phyloP scores from a whole-genome alignment of 495 filamentous ascomycete genomes.

The Aspergillus saccharolyticus region DNA sequence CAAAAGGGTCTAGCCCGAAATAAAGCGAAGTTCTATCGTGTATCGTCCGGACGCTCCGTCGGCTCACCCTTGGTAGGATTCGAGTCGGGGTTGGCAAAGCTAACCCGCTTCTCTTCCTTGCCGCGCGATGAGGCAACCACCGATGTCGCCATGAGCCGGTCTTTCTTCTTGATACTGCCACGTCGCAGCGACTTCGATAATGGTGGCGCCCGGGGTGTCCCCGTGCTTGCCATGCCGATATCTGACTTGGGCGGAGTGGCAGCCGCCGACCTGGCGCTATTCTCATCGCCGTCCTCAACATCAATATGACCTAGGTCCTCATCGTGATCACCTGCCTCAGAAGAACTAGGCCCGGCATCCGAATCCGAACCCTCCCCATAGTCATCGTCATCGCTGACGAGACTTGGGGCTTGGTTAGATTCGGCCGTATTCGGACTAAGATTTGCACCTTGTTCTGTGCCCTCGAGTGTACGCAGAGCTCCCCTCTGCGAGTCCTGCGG shows the following conservation, averaged over 20 bases:
- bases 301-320: conserved; percentile 49
- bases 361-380: conserved; percentile 52
- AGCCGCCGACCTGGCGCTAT: conserved; percentile 28
- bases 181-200: conserved; percentile 43
- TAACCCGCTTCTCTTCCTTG: conserved; percentile 43
- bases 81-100: conserved; percentile 40
- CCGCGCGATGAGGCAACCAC: conserved; percentile 42
- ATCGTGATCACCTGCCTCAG: conserved; percentile 42
- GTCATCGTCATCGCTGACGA: conserved; percentile 85
- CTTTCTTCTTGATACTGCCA: conserved; percentile 40
- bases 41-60: conserved; percentile 19
- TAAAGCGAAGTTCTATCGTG: conserved; percentile 15
- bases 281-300: conserved; percentile 47
- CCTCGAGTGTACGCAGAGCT: conserved; percentile 42
- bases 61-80: conserved; percentile 23
- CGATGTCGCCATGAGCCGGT: conserved; percentile 35
- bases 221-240: conserved; percentile 31
- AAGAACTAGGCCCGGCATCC: conserved; percentile 39
- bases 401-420: conserved; percentile 74
- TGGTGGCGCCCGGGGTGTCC: conserved; percentile 22
- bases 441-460: conserved; percentile 50
- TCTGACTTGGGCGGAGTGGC: conserved; percentile 34
- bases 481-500: conserved; percentile 26
- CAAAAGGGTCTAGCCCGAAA: conserved; percentile 6
- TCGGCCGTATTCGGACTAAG: conserved; percentile 75